Base-by-base conservation (phyloP, 257 asterid species). In the Jasminum sambac region DNA sequence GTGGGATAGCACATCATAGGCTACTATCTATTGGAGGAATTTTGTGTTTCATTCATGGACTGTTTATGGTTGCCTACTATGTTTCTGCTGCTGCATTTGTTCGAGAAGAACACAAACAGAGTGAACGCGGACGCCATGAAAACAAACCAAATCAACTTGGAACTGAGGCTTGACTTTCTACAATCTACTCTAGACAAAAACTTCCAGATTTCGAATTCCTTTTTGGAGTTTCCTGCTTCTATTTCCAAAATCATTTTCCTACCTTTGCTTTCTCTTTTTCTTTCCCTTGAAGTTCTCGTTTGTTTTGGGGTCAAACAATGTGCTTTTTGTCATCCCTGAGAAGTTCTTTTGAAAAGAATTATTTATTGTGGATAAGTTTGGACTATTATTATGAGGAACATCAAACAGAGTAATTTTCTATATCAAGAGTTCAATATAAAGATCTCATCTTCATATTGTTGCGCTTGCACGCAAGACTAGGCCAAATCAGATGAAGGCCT, bases 1-100 rank as follows among this genome's bases (percentile, higher is more conserved):
- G 95, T 37, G 89, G 96, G 10, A 78, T 88, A n/a, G 52, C 84
- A 43, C 81, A 86, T 74, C 80, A 84, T 38, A 78, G 83, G 10
- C 80, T 76, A 42, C 73, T 90, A 63, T 83, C 95, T 0, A 80
- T 84, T 2, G 96, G 95, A 66, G 95, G 95, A 67, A 71, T 88
- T 2, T 42, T 83, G 75, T 88, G 92, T 65, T 90, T 88, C 11
- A 68, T 88, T 55, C 95, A 90, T 69, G 95, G 86, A 9, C 74
- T 88, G 26, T 90, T 88, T 59, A 81, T 86, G 0, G 89, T 86
- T 14, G 82, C 89, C 14, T 88, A 86, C 68, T 83, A 77, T 42
- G 70, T 88, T 3, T 77, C 89, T 48, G 88, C 87, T 30, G 72
- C 85, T n/a, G 92, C 92, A 1, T 68, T 78, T 0, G n/a, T 64